Percentiles rank a stretch among this genome's conserved stretches.
Conservation (phyloP, 2,329 filamentous ascomycete genomes). For the Fusarium sarcochroum region DNA sequence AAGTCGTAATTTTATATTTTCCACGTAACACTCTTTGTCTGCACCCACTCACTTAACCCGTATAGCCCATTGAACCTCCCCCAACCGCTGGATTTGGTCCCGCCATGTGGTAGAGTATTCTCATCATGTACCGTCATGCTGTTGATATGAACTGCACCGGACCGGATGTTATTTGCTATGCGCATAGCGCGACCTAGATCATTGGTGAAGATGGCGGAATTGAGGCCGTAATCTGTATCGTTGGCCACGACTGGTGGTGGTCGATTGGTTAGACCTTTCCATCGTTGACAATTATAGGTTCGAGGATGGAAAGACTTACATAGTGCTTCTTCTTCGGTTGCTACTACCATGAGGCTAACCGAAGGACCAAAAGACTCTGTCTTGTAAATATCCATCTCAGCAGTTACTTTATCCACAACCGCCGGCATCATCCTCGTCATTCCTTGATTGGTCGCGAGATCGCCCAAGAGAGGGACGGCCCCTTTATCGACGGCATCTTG, state of each 20-base stretch:
- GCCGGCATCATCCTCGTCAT: conserved; percentile 20
- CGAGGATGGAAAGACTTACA: too few species aligned
- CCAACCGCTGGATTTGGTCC: conserved; percentile 72
- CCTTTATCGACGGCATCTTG: conserved; percentile 19
- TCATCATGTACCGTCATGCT: conserved; percentile 74
- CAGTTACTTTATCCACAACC: conserved; percentile 7
- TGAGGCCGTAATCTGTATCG: conserved; percentile 82
- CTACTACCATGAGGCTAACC: conserved; percentile 20
- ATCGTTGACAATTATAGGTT: too few species aligned
- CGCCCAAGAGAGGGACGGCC: conserved; percentile 14
- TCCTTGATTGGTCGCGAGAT: neutral
- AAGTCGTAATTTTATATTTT: neutral
- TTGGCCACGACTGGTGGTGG: conserved; percentile 71
- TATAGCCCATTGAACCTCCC: conserved; percentile 65
- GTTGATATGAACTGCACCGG: conserved; percentile 75
- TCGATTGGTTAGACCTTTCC: too few species aligned
- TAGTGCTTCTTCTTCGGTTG: conserved; percentile 68
- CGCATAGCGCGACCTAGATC: conserved; percentile 70
- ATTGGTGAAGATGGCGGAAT: conserved; percentile 76
- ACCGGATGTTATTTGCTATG: conserved; percentile 71
- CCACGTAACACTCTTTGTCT: conserved; percentile 45
- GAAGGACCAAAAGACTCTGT: conserved; percentile 29
- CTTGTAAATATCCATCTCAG: conserved; percentile 12
- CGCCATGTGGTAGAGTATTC: conserved; percentile 71
- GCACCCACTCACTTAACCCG: conserved; percentile 45